Evolutionary conservation across 495 filamentous ascomycete species (phyloP), one percentile per base, ranked within the genome.

Genomic region (Hyaloscypha finlandica): DNA sequence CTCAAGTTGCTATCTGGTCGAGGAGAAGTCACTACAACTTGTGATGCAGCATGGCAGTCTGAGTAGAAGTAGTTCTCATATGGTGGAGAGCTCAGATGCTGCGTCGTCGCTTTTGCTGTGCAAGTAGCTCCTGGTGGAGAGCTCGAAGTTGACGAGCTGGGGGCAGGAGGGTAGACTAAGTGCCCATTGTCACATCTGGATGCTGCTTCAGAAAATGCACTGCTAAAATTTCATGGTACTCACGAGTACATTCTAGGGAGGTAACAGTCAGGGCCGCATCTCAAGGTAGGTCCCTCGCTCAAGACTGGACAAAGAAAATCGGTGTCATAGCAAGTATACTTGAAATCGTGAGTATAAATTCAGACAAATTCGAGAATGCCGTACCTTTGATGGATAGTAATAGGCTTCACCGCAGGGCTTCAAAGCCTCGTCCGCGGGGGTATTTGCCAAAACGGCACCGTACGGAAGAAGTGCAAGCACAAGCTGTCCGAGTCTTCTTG

Each of bases 61-160:
- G 81, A 83, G 64, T 85, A 83, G 76, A 89, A 88, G 74, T 87
- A 89, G 67, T 89, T 87, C 35, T 85, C 77, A 73, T 88, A 88
- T 1, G 87, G 87, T 11, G 64, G 55, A 48, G 66, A 65, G 30
- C 57, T 63, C 3, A 68, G 58, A 59, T 66, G 58, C 76, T 79
- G 53, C 59, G 77, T 61, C 74, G 65, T 63, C 72, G 74, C 30
- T 71, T 66, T 57, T 72, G 48, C 39, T 67, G 42, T 56, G 71
- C 30, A 74, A 16, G 45, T 61, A 55, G 63, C 69, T 71, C 33
- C 56, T 31, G 51, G 61, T 57, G 30, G 20, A 45, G 33, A 9
- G 29, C 20, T 56, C 29, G 53, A 56, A 48, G 11, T 48, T 16
- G 42, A 19, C 11, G 42, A 35, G 55, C 14, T 61, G 39, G 22